phyloP scores from a whole-genome alignment of 148 eudicot genomes.

The Amaranthus cruentus region DNA sequence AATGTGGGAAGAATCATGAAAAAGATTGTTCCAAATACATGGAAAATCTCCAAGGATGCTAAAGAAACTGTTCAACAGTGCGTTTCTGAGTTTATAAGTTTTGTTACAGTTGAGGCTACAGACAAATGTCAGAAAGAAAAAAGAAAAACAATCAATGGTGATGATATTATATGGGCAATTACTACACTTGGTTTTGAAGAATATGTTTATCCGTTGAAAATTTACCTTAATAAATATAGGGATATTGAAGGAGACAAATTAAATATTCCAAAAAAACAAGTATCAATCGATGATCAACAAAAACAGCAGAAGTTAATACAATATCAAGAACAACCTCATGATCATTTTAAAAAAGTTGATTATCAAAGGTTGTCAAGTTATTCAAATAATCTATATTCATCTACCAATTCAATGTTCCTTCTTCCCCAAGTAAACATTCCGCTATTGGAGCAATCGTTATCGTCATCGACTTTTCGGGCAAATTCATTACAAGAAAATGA shows the following conservation, averaged over 20 bases:
- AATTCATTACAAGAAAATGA: constrained; percentile 32
- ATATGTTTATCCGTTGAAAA: constrained; percentile 55
- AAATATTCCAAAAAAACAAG: constrained; percentile 52
- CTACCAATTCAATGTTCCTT: constrained; percentile 27
- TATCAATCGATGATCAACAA: constrained; percentile 10
- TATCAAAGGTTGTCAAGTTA: constrained; percentile 32
- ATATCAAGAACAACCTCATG: constrained; percentile 20
- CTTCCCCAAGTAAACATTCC: constrained; percentile 36
- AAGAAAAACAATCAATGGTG: constrained; percentile 71
- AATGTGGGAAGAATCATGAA: constrained; percentile 80
- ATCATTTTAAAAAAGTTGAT: constrained; percentile 32
- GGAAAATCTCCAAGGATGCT: constrained; percentile 70
- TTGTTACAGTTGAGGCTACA: constrained; percentile 69
- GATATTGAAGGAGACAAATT: constrained; percentile 66
- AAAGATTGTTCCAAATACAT: constrained; percentile 51
- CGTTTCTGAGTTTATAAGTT: constrained; percentile 75
- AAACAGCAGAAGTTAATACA: constrained; percentile 25
- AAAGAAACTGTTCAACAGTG: constrained; percentile 79
- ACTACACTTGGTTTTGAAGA: constrained; percentile 66
- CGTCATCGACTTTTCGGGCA: constrained; percentile 39
- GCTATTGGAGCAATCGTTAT: constrained; percentile 33
- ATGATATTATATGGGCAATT: constrained; percentile 72
- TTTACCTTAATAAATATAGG: constrained; percentile 47
- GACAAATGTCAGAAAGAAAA: constrained; percentile 79
- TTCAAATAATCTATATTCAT: constrained; percentile 37